phyloP scores from a whole-genome alignment of 257 asterid species.

The Hygrophila difformis region DNA sequence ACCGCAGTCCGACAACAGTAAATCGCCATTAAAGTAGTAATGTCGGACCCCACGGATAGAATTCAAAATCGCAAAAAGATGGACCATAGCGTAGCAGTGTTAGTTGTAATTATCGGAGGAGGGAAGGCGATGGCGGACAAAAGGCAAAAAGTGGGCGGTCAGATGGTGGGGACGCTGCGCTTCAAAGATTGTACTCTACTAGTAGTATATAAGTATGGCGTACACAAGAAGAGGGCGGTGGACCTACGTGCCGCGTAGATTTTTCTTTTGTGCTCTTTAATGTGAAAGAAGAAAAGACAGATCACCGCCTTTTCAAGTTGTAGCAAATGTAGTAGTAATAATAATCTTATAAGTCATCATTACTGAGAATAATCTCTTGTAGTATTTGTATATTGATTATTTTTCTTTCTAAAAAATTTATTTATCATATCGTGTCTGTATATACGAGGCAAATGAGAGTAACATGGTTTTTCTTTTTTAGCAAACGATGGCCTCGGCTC shows the following conservation, averaged over 20 bases:
- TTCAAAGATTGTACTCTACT: slow-evolving; percentile 24
- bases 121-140: slow-evolving; percentile 19
- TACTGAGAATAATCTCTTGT: no score
- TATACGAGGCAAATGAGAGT: no score
- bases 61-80: no score
- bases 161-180: slow-evolving; percentile 40
- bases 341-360: no score
- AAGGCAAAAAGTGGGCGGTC: slow-evolving; percentile 22
- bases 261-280: slow-evolving; percentile 15
- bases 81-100: slow-evolving; percentile 15
- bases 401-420: no score
- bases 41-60: no score
- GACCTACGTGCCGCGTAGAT: slow-evolving; percentile 7
- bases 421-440: no score
- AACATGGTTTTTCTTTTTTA: no score
- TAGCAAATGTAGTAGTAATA: background rate
- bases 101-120: no score
- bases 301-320: background rate
- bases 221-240: slow-evolving; percentile 11
- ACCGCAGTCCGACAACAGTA: slow-evolving; percentile 10
- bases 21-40: slow-evolving; percentile 6
- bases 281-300: background rate
- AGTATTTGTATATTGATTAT: no score
- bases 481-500: no score
- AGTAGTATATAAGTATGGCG: no score